A percentile compares a stretch with the other conserved stretches of the same genome.
These are phyloP conservation scores for Tricholoma sp. DNA, from an alignment of 768 basidiomycete genomes.

Conservation along the genomic window DNA sequence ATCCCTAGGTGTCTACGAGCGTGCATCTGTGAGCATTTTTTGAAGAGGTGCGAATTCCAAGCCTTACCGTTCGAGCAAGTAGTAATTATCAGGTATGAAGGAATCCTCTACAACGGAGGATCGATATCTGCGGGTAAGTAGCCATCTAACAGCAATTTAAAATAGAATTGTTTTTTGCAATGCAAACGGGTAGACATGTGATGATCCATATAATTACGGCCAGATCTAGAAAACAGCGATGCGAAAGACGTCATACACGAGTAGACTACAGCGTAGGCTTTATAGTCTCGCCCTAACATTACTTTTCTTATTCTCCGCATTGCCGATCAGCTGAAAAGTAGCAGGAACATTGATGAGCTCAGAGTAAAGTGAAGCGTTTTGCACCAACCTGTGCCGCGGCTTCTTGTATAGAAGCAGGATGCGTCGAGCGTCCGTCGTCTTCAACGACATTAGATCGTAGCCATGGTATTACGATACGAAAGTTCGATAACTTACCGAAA, in stretches of 20 bases:
- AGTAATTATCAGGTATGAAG: too few relatives aligned
- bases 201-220: too few relatives aligned
- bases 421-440: slow-evolving; percentile 81
- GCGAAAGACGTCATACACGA: neutral
- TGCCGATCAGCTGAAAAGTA: slow-evolving; percentile 35
- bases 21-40: too few relatives aligned
- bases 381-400: slow-evolving; percentile 62
- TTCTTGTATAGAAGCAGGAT: slow-evolving; percentile 73
- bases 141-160: too few relatives aligned
- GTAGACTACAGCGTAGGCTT: slow-evolving; percentile 7
- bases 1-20: too few relatives aligned
- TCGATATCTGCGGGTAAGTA: too few relatives aligned
- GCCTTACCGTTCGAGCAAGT: too few relatives aligned
- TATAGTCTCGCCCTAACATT: slow-evolving; percentile 50
- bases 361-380: slow-evolving; percentile 7
- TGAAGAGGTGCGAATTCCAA: too few relatives aligned
- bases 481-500: slow-evolving; percentile 54
- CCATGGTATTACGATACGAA: neutral
- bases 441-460: neutral
- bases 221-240: too few relatives aligned
- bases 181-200: too few relatives aligned
- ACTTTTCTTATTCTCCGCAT: slow-evolving; percentile 45
- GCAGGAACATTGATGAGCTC: neutral
- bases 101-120: too few relatives aligned
- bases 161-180: too few relatives aligned